A percentile compares a stretch with the other conserved stretches of the same genome.
phyloP scores from a whole-genome alignment of 495 filamentous ascomycete genomes.

The Hypoxylon perforatum region DNA sequence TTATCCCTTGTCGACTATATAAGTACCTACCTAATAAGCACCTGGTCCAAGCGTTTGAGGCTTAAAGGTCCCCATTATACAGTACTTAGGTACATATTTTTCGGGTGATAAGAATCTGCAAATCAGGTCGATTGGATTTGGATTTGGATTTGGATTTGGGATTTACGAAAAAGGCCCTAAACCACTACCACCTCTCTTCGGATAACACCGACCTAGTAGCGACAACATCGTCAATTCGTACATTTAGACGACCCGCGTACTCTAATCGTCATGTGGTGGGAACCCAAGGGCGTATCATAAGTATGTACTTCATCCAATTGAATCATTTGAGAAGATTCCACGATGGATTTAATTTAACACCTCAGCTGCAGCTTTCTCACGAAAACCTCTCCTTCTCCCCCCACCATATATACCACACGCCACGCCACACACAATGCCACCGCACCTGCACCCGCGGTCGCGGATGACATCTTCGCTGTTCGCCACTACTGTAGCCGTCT shows the following conservation, averaged over 20 bases:
- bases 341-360: conserved; percentile 20
- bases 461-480: conserved; percentile 92
- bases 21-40: background rate
- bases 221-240: background rate
- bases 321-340: background rate
- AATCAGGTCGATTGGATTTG: conserved; percentile 32
- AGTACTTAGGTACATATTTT: conserved; percentile 7
- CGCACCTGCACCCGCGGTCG: conserved; percentile 91
- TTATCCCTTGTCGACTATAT: conserved; percentile 15
- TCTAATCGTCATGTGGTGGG: conserved; percentile 34
- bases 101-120: conserved; percentile 26
- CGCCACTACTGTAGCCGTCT: conserved; percentile 89
- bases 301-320: conserved; percentile 9
- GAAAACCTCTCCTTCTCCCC: background rate
- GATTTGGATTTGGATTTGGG: too few relatives aligned
- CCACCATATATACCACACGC: conserved; percentile 12
- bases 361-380: conserved; percentile 16
- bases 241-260: background rate
- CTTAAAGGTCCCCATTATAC: conserved; percentile 6
- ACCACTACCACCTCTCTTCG: background rate
- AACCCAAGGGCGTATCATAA: conserved; percentile 15
- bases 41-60: conserved; percentile 27
- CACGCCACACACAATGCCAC: conserved; percentile 78
- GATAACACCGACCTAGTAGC: background rate
- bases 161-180: conserved; percentile 1